A percentile compares a stretch with the other conserved stretches of the same genome.
Conservation (phyloP, 768 basidiomycete genomes). For the Termitomyces sp. region DNA sequence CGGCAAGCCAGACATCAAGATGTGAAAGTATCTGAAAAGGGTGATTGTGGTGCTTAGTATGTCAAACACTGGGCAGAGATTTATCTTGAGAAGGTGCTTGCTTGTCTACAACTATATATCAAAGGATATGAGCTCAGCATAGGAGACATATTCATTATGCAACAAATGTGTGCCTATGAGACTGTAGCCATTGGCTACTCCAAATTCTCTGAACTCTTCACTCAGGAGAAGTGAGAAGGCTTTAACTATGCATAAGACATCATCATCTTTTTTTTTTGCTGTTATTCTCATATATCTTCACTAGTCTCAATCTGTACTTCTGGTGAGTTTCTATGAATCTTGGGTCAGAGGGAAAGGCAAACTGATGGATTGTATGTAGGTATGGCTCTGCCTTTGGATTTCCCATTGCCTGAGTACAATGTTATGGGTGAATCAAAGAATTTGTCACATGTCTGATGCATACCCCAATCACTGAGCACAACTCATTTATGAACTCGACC, state of each 20-base stretch:
- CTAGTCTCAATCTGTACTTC: constrained; percentile 62
- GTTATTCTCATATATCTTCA: not conserved
- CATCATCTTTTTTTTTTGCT: not conserved
- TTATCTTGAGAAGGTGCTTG: constrained; percentile 66
- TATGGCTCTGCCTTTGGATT: constrained; percentile 81
- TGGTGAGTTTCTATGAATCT: constrained; percentile 34
- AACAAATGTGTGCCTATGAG: constrained; percentile 87
- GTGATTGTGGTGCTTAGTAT: constrained; percentile 56
- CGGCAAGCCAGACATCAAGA: constrained; percentile 19
- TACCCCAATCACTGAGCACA: constrained; percentile 63
- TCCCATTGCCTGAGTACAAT: constrained; percentile 72
- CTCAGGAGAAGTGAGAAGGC: constrained; percentile 89
- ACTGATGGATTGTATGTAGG: constrained; percentile 27
- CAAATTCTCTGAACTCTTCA: constrained; percentile 88
- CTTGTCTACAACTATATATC: constrained; percentile 56
- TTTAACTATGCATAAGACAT: constrained; percentile 69
- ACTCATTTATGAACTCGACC: constrained; percentile 84
- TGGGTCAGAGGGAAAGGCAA: not conserved
- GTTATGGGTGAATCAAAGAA: constrained; percentile 81
- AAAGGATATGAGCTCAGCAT: constrained; percentile 59
- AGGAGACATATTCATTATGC: constrained; percentile 73
- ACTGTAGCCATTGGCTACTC: constrained; percentile 92
- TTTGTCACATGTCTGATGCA: constrained; percentile 79
- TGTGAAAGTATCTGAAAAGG: constrained; percentile 39
- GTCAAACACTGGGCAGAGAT: constrained; percentile 61